Evolutionary conservation across 352 stramenopile species (phyloP).

Genomic region (Globisporangium orthogonon): DNA sequence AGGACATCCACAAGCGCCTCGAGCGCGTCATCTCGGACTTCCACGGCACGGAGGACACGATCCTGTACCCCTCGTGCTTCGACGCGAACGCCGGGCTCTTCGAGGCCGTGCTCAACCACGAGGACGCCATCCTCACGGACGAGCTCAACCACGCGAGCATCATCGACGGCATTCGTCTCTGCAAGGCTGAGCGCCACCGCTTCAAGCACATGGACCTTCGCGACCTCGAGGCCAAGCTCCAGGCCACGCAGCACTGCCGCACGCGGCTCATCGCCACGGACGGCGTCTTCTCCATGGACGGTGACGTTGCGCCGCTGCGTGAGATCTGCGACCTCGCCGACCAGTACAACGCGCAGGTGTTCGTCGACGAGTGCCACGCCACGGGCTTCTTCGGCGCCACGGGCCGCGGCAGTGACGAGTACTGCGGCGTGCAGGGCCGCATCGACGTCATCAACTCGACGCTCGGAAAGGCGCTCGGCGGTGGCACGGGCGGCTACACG

Average conservation of each 20-base stretch:
- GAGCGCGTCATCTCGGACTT: conserved; percentile 89
- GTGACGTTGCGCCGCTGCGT: conserved; percentile 88
- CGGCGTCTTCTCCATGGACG: conserved; percentile 95
- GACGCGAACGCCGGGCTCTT: conserved; percentile 93
- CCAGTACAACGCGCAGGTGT: conserved; percentile 91
- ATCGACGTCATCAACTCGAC: conserved; percentile 95
- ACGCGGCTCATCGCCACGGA: conserved; percentile 91
- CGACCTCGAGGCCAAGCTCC: conserved; percentile 88
- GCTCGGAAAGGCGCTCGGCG: conserved; percentile 90
- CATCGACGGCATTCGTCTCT: conserved; percentile 93
- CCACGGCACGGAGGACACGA: conserved; percentile 92
- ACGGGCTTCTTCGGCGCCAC: conserved; percentile 92
- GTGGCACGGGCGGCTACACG: conserved; percentile 91
- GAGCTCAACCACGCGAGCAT: conserved; percentile 93
- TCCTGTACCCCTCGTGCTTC: conserved; percentile 93
- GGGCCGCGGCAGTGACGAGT: conserved; percentile 89
- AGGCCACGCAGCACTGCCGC: conserved; percentile 87
- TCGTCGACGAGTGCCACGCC: conserved; percentile 93
- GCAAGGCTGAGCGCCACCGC: conserved; percentile 89
- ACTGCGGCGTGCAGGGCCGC: conserved; percentile 84
- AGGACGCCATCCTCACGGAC: conserved; percentile 92
- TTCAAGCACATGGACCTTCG: conserved; percentile 93
- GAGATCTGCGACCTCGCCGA: conserved; percentile 89
- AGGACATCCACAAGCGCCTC: conserved; percentile 92
- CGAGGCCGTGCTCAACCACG: conserved; percentile 76